Evolutionary conservation across 148 eudicot species (phyloP).

Genomic region (Suaeda aralocaspica): DNA sequence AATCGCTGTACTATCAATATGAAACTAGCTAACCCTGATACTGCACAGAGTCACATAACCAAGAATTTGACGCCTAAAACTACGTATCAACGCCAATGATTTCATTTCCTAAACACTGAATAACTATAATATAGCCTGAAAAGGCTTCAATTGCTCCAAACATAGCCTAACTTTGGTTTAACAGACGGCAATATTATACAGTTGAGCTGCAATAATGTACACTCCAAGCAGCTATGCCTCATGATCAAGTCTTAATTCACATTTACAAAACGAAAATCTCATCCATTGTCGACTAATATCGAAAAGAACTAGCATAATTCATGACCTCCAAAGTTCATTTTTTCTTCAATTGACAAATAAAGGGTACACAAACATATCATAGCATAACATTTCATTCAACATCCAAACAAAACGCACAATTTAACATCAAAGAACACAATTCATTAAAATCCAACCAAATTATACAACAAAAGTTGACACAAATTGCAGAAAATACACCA

Average conservation of each 20-base stretch:
- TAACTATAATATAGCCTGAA: neutral
- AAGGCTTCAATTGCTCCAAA: neutral
- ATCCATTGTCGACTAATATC: neutral
- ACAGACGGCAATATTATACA: neutral
- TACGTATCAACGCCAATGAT: too few relatives aligned
- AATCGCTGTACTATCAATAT: too few relatives aligned
- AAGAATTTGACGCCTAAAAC: too few relatives aligned
- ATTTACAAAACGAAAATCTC: too few relatives aligned
- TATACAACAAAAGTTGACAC: too few relatives aligned
- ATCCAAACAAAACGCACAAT: neutral
- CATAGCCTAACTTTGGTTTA: neutral
- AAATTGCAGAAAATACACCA: neutral
- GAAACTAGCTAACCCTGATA: too few relatives aligned
- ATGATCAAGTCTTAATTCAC: neutral
- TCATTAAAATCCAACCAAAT: too few relatives aligned
- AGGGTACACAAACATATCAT: neutral
- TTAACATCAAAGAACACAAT: slow-evolving; percentile 11
- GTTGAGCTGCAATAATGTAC: neutral
- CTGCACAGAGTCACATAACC: too few relatives aligned
- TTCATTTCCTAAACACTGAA: too few relatives aligned
- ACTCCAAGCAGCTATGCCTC: neutral
- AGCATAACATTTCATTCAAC: neutral
- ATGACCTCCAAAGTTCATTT: neutral
- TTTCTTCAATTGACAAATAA: neutral
- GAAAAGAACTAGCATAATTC: neutral